These are phyloP conservation scores for Trichoderma virens DNA, from an alignment of 495 filamentous ascomycete genomes.

Conservation along the genomic window DNA sequence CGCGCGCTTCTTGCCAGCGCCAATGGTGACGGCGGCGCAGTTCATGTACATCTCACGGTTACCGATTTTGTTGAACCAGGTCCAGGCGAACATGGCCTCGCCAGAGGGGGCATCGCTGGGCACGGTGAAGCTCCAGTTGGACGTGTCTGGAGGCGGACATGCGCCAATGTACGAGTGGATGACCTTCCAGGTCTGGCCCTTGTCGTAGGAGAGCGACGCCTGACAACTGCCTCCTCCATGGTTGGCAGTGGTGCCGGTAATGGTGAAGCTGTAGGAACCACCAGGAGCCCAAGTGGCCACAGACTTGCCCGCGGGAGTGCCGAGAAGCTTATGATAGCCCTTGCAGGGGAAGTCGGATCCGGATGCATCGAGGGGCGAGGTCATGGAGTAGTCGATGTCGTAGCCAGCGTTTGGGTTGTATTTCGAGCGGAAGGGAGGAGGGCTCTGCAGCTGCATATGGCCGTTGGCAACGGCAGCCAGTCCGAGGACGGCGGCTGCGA, in stretches of 20 bases:
- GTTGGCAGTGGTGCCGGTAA: constrained; percentile 47
- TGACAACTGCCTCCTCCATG: constrained; percentile 65
- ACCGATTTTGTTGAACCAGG: constrained; percentile 55
- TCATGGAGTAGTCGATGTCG: constrained; percentile 50
- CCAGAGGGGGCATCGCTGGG: constrained; percentile 52
- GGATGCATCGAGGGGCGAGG: constrained; percentile 39
- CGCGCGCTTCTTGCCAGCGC: constrained; percentile 29
- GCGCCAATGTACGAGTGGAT: constrained; percentile 58
- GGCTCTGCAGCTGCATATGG: constrained; percentile 54
- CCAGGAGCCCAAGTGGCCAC: constrained; percentile 50
- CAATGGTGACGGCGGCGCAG: constrained; percentile 53
- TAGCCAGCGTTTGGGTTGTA: constrained; percentile 39
- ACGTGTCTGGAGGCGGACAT: constrained; percentile 41
- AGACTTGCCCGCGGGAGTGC: constrained; percentile 34
- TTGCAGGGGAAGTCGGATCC: constrained; percentile 59
- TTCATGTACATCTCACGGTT: constrained; percentile 67
- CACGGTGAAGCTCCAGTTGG: constrained; percentile 55
- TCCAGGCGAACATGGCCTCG: constrained; percentile 59
- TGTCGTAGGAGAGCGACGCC: constrained; percentile 54
- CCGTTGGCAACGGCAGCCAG: constrained; percentile 32
- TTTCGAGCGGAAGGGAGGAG: constrained; percentile 48
- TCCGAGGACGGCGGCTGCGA: constrained; percentile 17
- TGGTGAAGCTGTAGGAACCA: constrained; percentile 46
- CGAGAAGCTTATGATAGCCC: constrained; percentile 49
- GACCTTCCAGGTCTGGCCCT: constrained; percentile 52